Base-by-base conservation (phyloP, 768 basidiomycete genomes). In the Boletellus sp. region DNA sequence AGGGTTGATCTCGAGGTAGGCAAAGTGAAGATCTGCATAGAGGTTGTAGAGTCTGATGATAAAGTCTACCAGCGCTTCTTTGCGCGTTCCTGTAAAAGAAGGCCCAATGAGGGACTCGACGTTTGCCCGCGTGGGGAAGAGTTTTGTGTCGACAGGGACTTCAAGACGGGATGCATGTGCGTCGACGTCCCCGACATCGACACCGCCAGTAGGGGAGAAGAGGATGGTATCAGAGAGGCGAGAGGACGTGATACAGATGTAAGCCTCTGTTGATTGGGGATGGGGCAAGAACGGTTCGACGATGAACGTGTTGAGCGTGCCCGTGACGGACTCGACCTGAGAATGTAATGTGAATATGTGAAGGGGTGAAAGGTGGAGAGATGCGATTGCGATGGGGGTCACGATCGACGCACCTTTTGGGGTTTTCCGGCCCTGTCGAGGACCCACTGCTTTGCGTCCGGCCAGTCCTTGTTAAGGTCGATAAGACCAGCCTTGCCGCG, bases 1-100 rank as follows among this genome's bases (percentile, higher is more conserved):
- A 37, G 96, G 96, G 80, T 98, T 99, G 73, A 99, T 99, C 74
- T 98, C 95, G 65, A 99, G 91, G 76, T 99, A 98, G 19, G 96
- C 93, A 67, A 97, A 99, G 79, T 99, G 96, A 46, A 98, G 87
- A 70, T 99, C 94, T 59, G 94, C 94, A 70, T 98, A 98, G 63
- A 97, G 93, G 55, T 86, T 85, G 82, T 99, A 98, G 24, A 98
- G 84, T 52, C 94, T 83, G 70, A 88, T 78, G 65, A 99, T 78
- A 75, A 97, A 99, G 75, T 98, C 94, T 62, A 89, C 81, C 53
- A 98, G 85, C 31, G 91, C 90, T 54, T 94, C 89, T 72, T 90
- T 86, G 78, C 93, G 93, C 47, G 74, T 81, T 36, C 76, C 78
- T n/a, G 89, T 82, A 45, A 97, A 94, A 60, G 94, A 79, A 23